Evolutionary conservation across 139 green algal genomes (phyloP), one percentile per base, ranked within the genome.

Genomic region (Chloropicon primus): DNA sequence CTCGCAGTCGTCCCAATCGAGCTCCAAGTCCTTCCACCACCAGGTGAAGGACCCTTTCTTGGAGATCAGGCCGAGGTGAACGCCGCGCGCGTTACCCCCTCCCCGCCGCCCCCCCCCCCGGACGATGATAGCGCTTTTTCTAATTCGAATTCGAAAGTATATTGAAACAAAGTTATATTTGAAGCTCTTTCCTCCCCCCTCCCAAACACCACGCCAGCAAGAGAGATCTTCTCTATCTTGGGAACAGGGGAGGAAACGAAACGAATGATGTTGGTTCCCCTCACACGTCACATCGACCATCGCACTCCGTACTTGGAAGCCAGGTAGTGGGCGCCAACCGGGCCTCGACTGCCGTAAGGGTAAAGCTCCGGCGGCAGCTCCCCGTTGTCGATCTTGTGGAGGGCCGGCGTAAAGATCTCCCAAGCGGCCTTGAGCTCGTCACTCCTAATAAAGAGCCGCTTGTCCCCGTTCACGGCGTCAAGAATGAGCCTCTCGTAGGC

Each of bases 401-500:
- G 85, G 76, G 98, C 79, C 0, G 96, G 96, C 0, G 93, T 98
- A 90, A 98, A 99, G 25, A 98, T 89, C 24, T 87, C 79, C 94
- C 94, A 98, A 1, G 94, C 94, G 10, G 91, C 88, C 74, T 97
- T 89, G 54, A 99, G 85, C 92, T 99, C 96, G 80, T 99, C 96
- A 75, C 87, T 86, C 72, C 95, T 89, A 84, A 97, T 96, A 84
- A 95, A 94, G 10, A 94, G 84, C n/a, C 90, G 77, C 78, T 91
- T 91, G 83, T 94, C 87, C 23, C 93, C 95, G 73, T 99, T 96
- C 71, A 99, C 90, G 22, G 94, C 94, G 83, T 99, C 96, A 79
- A 99, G 87, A 77, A 99, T 94, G 77, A 99, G 87, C 1, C 96
- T 86, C 89, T 99, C 96, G 80, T 99, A 99, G 0, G 95, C 92